Conservation (phyloP, 1,284 basidiomycete species). For the Termitomyces sp. region DNA sequence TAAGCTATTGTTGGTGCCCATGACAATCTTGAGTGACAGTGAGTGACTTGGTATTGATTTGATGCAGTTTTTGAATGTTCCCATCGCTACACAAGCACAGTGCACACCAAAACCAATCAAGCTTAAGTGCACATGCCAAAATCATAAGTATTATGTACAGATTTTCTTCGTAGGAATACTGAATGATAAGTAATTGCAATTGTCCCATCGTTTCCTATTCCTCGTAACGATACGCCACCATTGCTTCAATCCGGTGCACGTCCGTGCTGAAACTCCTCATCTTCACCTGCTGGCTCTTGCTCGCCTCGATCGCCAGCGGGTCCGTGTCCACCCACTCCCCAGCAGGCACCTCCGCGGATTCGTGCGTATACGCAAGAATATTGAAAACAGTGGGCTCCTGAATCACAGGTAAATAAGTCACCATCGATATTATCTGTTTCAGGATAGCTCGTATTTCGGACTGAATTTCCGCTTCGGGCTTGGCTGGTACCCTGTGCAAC, state of each 20-base stretch:
- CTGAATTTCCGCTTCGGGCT: conserved; percentile 90
- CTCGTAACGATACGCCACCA: conserved; percentile 83
- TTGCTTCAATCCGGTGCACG: conserved; percentile 85
- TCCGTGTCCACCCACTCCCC: conserved; percentile 95
- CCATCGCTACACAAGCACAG: conserved; percentile 7
- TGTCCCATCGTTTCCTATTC: conserved; percentile 24
- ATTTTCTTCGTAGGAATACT: too few relatives aligned
- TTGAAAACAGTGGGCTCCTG: conserved; percentile 95
- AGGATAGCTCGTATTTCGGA: conserved; percentile 97
- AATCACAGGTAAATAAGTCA: conserved; percentile 93
- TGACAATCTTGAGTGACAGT: too few relatives aligned
- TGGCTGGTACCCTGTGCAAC: conserved; percentile 42
- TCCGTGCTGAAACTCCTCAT: conserved; percentile 88
- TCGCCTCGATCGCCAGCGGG: conserved; percentile 90
- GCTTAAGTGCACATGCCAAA: too few relatives aligned
- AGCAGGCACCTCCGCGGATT: conserved; percentile 82
- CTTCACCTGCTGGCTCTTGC: conserved; percentile 95
- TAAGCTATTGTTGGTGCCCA: conserved; percentile 25
- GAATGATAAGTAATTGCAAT: too few relatives aligned
- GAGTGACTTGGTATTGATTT: too few relatives aligned
- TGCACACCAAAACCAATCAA: too few relatives aligned
- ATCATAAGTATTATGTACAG: too few relatives aligned
- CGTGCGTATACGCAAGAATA: conserved; percentile 89
- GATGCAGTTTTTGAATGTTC: conserved; percentile 6
- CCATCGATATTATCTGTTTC: conserved; percentile 96